These are phyloP conservation scores for Zygoascus sp. DNA, from an alignment of 1,139 yeast genomes.

Conservation along the genomic window DNA sequence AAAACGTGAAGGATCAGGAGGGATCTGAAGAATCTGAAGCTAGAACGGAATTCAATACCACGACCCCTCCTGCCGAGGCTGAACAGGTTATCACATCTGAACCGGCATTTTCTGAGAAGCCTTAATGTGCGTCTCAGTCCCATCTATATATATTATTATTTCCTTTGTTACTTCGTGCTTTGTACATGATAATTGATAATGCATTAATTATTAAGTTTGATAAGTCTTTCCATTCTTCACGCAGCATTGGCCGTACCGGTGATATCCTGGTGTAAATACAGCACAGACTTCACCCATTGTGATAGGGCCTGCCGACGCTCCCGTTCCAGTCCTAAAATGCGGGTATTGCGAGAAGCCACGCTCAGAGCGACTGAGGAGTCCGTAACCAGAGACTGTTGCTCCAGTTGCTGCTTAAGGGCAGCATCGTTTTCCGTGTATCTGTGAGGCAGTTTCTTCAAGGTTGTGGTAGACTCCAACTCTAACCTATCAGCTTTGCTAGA, in stretches of 20 bases:
- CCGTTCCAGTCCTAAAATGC: neutral
- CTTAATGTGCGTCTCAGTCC: neutral
- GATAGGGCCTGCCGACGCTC: conserved; percentile 6
- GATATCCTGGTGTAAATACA: conserved; percentile 1
- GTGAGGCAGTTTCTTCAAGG: conserved; percentile 14
- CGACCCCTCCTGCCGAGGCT: neutral
- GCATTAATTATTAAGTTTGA: neutral
- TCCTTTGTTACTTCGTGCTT: neutral
- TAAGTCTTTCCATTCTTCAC: neutral
- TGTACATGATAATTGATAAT: neutral
- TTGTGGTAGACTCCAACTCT: neutral
- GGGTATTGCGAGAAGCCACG: conserved; percentile 3
- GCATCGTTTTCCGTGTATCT: conserved; percentile 16
- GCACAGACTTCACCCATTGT: conserved; percentile 10
- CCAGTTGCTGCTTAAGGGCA: conserved; percentile 18
- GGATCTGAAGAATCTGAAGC: neutral
- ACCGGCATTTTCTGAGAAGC: neutral
- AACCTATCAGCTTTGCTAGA: conserved; percentile 5
- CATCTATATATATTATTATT: neutral
- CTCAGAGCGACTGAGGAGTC: conserved; percentile 12
- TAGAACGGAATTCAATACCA: conserved; percentile 1
- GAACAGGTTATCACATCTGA: neutral
- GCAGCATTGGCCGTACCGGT: neutral
- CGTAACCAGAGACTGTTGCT: conserved; percentile 19
- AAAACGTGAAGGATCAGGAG: conserved; percentile 1